phyloP scores from a whole-genome alignment of 2,329 filamentous ascomycete genomes.

The Capronia coronata region DNA sequence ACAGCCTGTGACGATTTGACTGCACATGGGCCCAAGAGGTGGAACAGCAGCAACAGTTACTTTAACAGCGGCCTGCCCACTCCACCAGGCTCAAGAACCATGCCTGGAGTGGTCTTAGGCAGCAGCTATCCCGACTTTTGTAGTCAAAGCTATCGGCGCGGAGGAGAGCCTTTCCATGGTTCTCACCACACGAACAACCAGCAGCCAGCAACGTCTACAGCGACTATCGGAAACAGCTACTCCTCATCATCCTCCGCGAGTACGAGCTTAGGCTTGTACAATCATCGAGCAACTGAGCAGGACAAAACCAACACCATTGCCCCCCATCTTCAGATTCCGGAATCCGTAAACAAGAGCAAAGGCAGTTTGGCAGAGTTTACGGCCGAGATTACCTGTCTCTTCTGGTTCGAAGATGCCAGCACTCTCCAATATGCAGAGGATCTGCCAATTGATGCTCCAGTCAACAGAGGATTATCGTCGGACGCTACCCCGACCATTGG shows the following conservation, averaged over 20 bases:
- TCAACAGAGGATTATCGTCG: slow-evolving; percentile 52
- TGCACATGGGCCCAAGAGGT: slow-evolving; percentile 17
- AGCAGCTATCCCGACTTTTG: slow-evolving; percentile 16
- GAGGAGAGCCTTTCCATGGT: slow-evolving; percentile 1
- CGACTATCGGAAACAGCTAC: slow-evolving; percentile 7
- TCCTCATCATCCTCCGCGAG: slow-evolving; percentile 6
- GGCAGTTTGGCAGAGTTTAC: slow-evolving; percentile 77
- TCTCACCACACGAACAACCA: slow-evolving; percentile 1
- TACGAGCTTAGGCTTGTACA: slow-evolving; percentile 1
- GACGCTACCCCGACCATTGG: slow-evolving; percentile 70
- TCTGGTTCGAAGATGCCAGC: slow-evolving; percentile 92
- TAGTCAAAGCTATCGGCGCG: slow-evolving; percentile 7
- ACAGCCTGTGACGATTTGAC: slow-evolving; percentile 5
- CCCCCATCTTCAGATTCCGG: slow-evolving; percentile 61
- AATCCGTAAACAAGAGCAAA: slow-evolving; percentile 66
- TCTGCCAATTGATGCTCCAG: slow-evolving; percentile 40
- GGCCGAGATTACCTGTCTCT: slow-evolving; percentile 88
- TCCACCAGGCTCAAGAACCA: slow-evolving; percentile 25
- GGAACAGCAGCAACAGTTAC: slow-evolving; percentile 13
- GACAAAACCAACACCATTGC: slow-evolving; percentile 36
- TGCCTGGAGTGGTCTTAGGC: slow-evolving; percentile 20
- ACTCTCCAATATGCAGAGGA: slow-evolving; percentile 66
- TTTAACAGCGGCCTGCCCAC: slow-evolving; percentile 27
- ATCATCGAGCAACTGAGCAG: slow-evolving; percentile 9
- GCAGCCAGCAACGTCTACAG: slow-evolving; percentile 1